These are phyloP conservation scores for Colletotrichum tabaci DNA, from an alignment of 2,329 filamentous ascomycete species.

Conservation along the genomic window DNA sequence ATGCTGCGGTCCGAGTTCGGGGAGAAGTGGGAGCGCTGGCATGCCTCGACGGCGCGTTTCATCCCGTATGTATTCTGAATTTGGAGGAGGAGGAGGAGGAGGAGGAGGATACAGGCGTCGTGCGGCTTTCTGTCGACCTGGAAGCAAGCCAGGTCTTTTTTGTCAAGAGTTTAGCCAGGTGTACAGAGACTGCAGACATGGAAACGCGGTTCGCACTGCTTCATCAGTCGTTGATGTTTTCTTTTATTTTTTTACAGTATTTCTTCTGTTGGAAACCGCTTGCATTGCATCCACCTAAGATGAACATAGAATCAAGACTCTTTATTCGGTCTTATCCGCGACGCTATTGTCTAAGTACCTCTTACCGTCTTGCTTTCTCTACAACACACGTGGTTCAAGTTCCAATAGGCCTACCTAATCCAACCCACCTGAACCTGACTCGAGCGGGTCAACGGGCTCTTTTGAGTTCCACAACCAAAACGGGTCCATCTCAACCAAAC, in stretches of 20 bases:
- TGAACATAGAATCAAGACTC: no score
- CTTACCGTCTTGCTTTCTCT: no score
- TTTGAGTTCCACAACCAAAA: not conserved
- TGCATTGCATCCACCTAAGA: no score
- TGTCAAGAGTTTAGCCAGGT: not conserved
- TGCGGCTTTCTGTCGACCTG: no score
- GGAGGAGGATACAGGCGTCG: no score
- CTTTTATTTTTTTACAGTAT: no score
- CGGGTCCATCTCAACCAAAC: not conserved
- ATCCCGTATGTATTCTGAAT: slow-evolving; percentile 59
- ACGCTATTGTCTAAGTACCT: not conserved
- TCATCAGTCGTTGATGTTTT: no score
- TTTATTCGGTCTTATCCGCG: not conserved
- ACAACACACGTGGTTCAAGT: no score
- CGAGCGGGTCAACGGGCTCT: not conserved
- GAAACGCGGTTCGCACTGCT: not conserved
- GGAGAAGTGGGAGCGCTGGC: slow-evolving; percentile 63
- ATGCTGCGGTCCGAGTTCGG: slow-evolving; percentile 66
- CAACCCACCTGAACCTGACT: not conserved
- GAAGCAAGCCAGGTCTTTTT: not conserved
- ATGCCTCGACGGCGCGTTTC: slow-evolving; percentile 62
- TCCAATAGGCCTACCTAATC: no score
- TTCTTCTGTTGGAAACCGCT: no score
- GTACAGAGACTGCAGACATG: not conserved
- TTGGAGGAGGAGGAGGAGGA: no score